phyloP scores from a whole-genome alignment of 164 flowering plant genomes.

The Annona squamosa region DNA sequence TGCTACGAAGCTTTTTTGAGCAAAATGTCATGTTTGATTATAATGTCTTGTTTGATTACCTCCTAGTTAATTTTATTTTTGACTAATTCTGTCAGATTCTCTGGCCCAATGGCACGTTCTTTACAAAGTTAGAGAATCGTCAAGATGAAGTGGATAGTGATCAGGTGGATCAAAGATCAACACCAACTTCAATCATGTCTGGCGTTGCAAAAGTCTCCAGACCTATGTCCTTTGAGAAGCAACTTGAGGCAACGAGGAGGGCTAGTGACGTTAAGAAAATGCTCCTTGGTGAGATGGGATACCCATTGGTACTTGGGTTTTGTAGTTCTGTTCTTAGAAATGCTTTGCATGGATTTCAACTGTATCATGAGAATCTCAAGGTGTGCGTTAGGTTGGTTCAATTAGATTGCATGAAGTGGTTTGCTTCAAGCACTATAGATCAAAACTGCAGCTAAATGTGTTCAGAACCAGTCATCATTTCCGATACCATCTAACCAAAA shows the following conservation, averaged over 20 bases:
- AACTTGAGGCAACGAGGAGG: constrained; percentile 90
- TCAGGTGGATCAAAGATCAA: constrained; percentile 18
- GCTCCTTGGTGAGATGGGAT: constrained; percentile 54
- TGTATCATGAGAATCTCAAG: background rate
- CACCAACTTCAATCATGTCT: constrained; percentile 16
- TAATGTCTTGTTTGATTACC: too few species aligned
- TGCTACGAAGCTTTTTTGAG: too few species aligned
- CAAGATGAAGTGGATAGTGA: constrained; percentile 20
- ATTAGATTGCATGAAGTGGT: background rate
- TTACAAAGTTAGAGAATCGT: constrained; percentile 30
- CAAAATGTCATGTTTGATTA: too few species aligned
- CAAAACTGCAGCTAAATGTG: background rate
- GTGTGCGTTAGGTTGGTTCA: background rate
- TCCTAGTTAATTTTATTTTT: background rate
- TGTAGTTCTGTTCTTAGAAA: background rate
- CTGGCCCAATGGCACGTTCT: constrained; percentile 90
- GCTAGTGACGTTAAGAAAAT: constrained; percentile 85
- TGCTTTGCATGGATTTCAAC: background rate
- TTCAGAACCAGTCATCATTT: background rate
- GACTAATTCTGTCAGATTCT: constrained; percentile 44
- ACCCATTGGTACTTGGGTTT: background rate
- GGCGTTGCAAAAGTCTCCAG: constrained; percentile 29
- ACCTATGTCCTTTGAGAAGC: constrained; percentile 65
- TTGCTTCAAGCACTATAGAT: background rate
- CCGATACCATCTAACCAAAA: background rate